phyloP scores from a whole-genome alignment of 352 stramenopile species.

The Pythium apleroticum region DNA sequence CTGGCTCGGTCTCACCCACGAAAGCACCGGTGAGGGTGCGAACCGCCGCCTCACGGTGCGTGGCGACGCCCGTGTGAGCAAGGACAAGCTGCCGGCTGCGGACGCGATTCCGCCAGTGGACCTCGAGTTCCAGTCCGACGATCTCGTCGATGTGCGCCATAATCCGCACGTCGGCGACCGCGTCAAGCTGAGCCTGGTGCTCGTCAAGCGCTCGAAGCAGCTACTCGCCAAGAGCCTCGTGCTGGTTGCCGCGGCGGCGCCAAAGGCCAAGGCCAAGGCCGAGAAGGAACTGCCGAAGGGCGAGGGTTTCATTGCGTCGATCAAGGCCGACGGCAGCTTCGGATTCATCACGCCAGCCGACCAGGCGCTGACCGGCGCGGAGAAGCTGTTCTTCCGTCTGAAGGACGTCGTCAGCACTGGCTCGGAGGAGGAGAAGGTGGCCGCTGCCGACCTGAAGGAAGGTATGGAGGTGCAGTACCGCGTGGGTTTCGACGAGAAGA shows the following conservation, averaged over 20 bases:
- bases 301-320: conserved; percentile 61
- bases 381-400: conserved; percentile 83
- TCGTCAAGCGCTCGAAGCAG: conserved; percentile 69
- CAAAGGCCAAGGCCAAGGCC: conserved; percentile 13
- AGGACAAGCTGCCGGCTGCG: conserved; percentile 26
- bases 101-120: conserved; percentile 9
- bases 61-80: conserved; percentile 12
- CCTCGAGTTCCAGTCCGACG: conserved; percentile 60
- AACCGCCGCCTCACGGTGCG: conserved; percentile 44
- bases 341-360: conserved; percentile 71
- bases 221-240: conserved; percentile 54
- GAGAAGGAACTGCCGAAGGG: conserved; percentile 30
- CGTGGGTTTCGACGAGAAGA: conserved; percentile 64
- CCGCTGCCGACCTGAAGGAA: conserved; percentile 51
- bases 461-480: conserved; percentile 72
- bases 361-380: conserved; percentile 35
- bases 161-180: conserved; percentile 57
- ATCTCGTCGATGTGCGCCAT: conserved; percentile 66
- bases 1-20: conserved; percentile 53
- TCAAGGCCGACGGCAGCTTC: conserved; percentile 70
- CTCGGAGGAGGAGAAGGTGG: conserved; percentile 15
- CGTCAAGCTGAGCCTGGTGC: conserved; percentile 59
- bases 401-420: conserved; percentile 63
- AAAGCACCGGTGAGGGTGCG: conserved; percentile 43
- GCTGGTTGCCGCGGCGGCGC: conserved; percentile 35